phyloP scores from a whole-genome alignment of 1,139 yeast species.

The Zygosaccharomyces sapae region DNA sequence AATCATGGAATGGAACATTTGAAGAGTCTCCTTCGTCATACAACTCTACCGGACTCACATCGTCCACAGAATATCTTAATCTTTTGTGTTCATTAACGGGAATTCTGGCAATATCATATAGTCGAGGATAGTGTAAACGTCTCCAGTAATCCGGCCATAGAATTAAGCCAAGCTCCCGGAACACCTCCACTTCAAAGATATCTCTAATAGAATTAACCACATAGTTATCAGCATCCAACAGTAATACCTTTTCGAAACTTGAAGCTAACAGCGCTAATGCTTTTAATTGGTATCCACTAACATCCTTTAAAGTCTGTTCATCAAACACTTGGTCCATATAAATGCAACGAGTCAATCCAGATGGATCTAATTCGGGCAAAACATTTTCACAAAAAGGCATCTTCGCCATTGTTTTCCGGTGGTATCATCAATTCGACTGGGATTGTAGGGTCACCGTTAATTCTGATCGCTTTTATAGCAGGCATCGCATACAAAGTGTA shows the following conservation, averaged over 20 bases:
- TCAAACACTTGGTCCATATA: conserved; percentile 57
- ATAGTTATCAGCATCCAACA: conserved; percentile 73
- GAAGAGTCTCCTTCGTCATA: conserved; percentile 32
- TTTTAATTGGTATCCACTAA: conserved; percentile 75
- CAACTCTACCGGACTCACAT: conserved; percentile 36
- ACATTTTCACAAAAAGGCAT: conserved; percentile 59
- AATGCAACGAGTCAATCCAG: conserved; percentile 55
- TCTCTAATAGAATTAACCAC: conserved; percentile 56
- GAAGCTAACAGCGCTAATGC: conserved; percentile 73
- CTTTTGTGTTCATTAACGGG: conserved; percentile 40
- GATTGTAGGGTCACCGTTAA: conserved; percentile 53
- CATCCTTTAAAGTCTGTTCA: conserved; percentile 40
- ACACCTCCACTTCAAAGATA: conserved; percentile 53
- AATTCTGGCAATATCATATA: conserved; percentile 59
- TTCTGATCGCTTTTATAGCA: conserved; percentile 59
- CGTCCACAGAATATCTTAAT: conserved; percentile 42
- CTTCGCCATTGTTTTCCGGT: conserved; percentile 58
- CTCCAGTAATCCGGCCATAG: conserved; percentile 86
- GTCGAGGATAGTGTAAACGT: conserved; percentile 64
- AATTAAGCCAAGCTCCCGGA: conserved; percentile 52
- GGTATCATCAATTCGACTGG: conserved; percentile 81
- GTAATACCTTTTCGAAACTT: conserved; percentile 66
- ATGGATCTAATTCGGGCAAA: conserved; percentile 53
- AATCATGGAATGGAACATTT: conserved; percentile 59
- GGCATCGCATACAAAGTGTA: conserved; percentile 71